These are phyloP conservation scores for Solanum hybrid DNA, from an alignment of 305 asterid genomes.

Conservation along the genomic window DNA sequence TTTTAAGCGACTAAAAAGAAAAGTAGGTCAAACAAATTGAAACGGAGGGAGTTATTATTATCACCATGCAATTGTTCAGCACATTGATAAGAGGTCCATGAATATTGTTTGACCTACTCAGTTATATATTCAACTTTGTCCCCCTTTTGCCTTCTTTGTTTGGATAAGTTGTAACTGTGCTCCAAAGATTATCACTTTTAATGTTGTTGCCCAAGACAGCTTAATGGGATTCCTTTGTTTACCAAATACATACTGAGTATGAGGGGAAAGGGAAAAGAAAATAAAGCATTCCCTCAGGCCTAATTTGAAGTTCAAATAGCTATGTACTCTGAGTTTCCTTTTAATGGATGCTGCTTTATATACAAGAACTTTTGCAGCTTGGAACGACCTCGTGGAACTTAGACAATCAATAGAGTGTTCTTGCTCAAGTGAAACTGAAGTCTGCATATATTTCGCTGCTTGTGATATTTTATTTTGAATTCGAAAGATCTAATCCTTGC, in stretches of 20 bases:
- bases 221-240: background rate
- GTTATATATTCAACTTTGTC: background rate
- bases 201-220: background rate
- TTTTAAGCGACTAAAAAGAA: background rate
- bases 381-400: background rate
- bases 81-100: background rate
- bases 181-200: background rate
- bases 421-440: background rate
- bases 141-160: background rate
- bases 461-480: background rate
- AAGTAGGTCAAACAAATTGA: background rate
- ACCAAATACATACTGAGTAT: background rate
- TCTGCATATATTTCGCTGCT: background rate
- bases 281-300: background rate
- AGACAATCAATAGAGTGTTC: background rate
- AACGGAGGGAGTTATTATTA: background rate
- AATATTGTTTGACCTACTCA: background rate
- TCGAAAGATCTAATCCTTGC: background rate
- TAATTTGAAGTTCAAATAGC: background rate
- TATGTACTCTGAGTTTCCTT: background rate
- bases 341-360: background rate
- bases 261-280: background rate
- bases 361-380: background rate
- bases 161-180: background rate
- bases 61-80: background rate